These are phyloP conservation scores for Leccinum variicolor DNA, from an alignment of 768 basidiomycete species.

Conservation along the genomic window DNA sequence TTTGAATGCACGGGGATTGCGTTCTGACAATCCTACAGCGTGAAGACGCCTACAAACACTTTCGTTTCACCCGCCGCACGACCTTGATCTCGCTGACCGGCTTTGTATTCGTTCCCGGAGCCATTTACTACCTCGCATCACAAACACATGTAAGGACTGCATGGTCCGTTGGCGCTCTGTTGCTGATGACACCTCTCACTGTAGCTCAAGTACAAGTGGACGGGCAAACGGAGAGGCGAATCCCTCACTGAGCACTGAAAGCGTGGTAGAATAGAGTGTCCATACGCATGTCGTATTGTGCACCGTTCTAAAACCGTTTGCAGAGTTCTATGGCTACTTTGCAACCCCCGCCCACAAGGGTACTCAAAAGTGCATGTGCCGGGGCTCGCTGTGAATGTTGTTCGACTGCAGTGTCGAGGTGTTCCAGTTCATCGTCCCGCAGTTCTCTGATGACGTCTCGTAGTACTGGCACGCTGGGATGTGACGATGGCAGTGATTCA, in stretches of 20 bases:
- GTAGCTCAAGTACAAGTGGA: constrained; percentile 55
- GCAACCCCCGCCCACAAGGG: constrained; percentile 81
- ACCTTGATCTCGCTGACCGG: constrained; percentile 61
- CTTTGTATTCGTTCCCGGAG: constrained; percentile 60
- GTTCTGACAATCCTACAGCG: constrained; percentile 44
- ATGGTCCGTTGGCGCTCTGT: constrained; percentile 15
- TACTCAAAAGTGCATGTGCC: constrained; percentile 86
- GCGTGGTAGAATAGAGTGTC: constrained; percentile 1
- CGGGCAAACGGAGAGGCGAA: constrained; percentile 47
- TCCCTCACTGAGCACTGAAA: constrained; percentile 33
- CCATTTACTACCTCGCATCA: constrained; percentile 45
- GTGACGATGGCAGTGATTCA: constrained; percentile 55
- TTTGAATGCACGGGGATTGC: background rate
- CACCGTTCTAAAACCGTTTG: constrained; percentile 59
- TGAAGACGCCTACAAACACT: constrained; percentile 79
- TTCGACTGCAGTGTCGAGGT: constrained; percentile 87
- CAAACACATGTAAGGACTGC: constrained; percentile 35
- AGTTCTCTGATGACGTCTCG: constrained; percentile 76
- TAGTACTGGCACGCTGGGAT: constrained; percentile 77
- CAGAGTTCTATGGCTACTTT: constrained; percentile 88
- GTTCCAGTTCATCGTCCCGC: constrained; percentile 92
- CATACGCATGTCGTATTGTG: background rate
- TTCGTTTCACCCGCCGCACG: constrained; percentile 72
- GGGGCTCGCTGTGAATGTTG: constrained; percentile 88
- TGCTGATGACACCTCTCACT: constrained; percentile 2